phyloP scores from a whole-genome alignment of 2,329 filamentous ascomycete genomes.

The Fusarium sacchari region DNA sequence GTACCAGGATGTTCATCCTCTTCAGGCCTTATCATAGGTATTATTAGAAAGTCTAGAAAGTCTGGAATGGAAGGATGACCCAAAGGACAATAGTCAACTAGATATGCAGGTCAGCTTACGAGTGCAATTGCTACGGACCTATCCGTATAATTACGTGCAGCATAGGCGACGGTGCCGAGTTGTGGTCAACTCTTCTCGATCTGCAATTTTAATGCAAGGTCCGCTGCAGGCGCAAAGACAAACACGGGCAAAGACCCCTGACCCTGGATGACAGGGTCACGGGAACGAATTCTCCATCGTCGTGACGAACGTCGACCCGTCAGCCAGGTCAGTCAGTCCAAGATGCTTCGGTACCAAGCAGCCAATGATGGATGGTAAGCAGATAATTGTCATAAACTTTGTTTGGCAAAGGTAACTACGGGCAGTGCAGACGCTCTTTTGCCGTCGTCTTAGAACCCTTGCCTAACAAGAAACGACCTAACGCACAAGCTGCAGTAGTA shows the following conservation, averaged over 20 bases:
- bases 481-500: constrained; percentile 16
- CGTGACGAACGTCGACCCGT: constrained; percentile 13
- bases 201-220: constrained; percentile 32
- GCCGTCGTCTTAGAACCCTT: constrained; percentile 6
- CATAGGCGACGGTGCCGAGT: not conserved
- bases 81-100: not conserved
- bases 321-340: constrained; percentile 2
- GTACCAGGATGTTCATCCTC: not conserved
- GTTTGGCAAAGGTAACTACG: constrained; percentile 12
- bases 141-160: constrained; percentile 3
- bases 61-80: not conserved
- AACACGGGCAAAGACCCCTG: constrained; percentile 20
- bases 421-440: constrained; percentile 6
- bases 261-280: constrained; percentile 18
- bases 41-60: not conserved
- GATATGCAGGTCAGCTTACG: constrained; percentile 10
- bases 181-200: constrained; percentile 26
- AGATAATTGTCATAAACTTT: constrained; percentile 7
- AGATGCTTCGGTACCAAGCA: constrained; percentile 14
- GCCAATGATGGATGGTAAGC: constrained; percentile 14
- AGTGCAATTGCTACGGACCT: not conserved
- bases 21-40: not conserved
- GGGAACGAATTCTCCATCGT: constrained; percentile 3
- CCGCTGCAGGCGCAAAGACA: constrained; percentile 16
- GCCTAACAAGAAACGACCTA: constrained; percentile 14